Percentiles rank a stretch among this genome's conserved stretches.
Evolutionary conservation across 257 asterid genomes (phyloP).

Genomic region (Cynanchum wilfordii): DNA sequence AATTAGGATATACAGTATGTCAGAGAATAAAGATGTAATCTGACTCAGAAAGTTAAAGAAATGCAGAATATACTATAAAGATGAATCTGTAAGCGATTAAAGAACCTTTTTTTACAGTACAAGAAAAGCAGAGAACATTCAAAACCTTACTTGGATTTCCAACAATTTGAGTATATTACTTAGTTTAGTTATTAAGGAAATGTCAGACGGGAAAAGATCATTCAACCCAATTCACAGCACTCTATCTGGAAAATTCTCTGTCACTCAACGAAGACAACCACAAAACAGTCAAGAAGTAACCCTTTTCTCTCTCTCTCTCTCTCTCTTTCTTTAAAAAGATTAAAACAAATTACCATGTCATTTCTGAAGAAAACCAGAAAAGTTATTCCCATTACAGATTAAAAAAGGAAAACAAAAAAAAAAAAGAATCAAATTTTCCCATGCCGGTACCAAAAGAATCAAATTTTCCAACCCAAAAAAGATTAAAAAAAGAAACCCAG

Average conservation of each 20-base stretch:
- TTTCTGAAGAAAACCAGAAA: background rate
- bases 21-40: conserved; percentile 34
- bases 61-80: conserved; percentile 23
- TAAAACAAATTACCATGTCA: background rate
- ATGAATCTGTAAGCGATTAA: conserved; percentile 30
- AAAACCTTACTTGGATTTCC: conserved; percentile 50
- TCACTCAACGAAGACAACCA: conserved; percentile 20
- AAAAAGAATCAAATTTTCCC: too few species aligned
- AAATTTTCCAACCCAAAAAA: conserved; percentile 6
- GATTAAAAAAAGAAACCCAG: conserved; percentile 10
- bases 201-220: conserved; percentile 34
- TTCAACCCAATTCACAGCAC: conserved; percentile 13
- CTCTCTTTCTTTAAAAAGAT: background rate
- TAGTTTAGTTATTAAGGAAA: conserved; percentile 15
- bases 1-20: conserved; percentile 8
- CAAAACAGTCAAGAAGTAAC: conserved; percentile 16
- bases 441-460: background rate
- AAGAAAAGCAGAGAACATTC: conserved; percentile 23
- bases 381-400: background rate
- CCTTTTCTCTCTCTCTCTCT: conserved; percentile 1
- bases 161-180: conserved; percentile 22
- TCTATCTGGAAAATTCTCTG: conserved; percentile 21
- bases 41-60: conserved; percentile 46
- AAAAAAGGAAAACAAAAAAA: too few species aligned
- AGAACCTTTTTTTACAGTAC: conserved; percentile 20